Evolutionary conservation across 805 yeast species (phyloP).

Genomic region (Cyberlindnera euphorbiae): DNA sequence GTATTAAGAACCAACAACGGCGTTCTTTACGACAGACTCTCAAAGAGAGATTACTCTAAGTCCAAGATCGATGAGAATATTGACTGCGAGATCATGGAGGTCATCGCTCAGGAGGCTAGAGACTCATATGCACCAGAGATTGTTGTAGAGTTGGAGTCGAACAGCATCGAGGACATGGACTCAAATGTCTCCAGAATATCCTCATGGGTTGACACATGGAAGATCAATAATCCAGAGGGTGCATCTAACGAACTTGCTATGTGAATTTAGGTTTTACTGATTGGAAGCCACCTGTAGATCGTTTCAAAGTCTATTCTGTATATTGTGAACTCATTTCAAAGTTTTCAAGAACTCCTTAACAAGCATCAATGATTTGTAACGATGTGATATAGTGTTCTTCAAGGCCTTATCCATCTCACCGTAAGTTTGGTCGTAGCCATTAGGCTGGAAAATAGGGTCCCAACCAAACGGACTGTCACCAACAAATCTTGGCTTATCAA

Average conservation of each 20-base stretch:
- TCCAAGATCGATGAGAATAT: slow-evolving; percentile 84
- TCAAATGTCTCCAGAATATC: slow-evolving; percentile 73
- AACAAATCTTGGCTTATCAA: slow-evolving; percentile 41
- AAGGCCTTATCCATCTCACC: slow-evolving; percentile 80
- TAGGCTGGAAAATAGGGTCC: slow-evolving; percentile 88
- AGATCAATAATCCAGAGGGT: slow-evolving; percentile 55
- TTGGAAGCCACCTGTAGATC: no score
- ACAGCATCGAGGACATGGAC: slow-evolving; percentile 71
- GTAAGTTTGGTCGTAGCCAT: slow-evolving; percentile 67
- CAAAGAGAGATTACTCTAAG: slow-evolving; percentile 72
- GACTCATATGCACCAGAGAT: slow-evolving; percentile 77
- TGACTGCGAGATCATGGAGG: slow-evolving; percentile 97
- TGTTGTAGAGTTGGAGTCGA: slow-evolving; percentile 75
- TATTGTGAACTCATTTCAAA: slow-evolving; percentile 16
- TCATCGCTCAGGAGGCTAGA: slow-evolving; percentile 78
- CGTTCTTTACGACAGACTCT: slow-evolving; percentile 67
- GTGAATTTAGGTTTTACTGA: slow-evolving; percentile 5
- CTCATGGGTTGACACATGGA: slow-evolving; percentile 77
- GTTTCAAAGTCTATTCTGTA: no score
- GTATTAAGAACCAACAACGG: slow-evolving; percentile 79
- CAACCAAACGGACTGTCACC: slow-evolving; percentile 89
- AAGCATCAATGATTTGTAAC: slow-evolving; percentile 77
- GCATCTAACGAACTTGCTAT: slow-evolving; percentile 42
- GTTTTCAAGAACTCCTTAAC: slow-evolving; percentile 50
- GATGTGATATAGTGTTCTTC: slow-evolving; percentile 83